Evolutionary conservation across 331 rosid species (phyloP).

Genomic region (Pyracantha coccinea): DNA sequence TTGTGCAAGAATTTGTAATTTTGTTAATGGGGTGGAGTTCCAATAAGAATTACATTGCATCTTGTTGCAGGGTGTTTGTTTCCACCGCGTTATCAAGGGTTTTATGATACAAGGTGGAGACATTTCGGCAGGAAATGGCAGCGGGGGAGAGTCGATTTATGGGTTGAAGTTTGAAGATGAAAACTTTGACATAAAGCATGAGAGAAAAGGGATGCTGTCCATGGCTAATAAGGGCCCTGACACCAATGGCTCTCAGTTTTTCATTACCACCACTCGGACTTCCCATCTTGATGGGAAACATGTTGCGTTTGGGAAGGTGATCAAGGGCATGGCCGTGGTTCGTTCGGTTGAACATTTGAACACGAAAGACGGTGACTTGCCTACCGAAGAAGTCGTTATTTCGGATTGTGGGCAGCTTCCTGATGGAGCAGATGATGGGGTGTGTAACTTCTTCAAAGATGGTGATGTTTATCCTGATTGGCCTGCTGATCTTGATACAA

Average conservation of each 20-base stretch:
- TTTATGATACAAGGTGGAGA: conserved; percentile 90
- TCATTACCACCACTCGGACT: conserved; percentile 64
- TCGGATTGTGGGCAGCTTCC: conserved; percentile 64
- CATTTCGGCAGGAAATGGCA: conserved; percentile 66
- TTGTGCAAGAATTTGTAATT: background rate
- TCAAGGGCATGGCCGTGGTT: conserved; percentile 76
- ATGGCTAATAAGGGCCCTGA: conserved; percentile 32
- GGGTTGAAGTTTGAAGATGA: conserved; percentile 75
- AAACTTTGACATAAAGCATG: conserved; percentile 73
- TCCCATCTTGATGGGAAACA: conserved; percentile 75
- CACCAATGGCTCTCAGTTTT: conserved; percentile 75
- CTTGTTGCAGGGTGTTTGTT: conserved; percentile 50
- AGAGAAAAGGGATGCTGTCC: conserved; percentile 76
- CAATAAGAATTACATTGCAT: background rate
- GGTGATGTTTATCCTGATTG: conserved; percentile 76
- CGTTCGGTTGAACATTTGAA: conserved; percentile 60
- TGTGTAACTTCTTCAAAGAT: conserved; percentile 69
- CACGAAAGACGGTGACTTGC: conserved; percentile 34
- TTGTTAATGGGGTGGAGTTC: background rate
- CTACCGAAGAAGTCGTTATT: conserved; percentile 38
- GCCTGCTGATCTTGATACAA: conserved; percentile 66
- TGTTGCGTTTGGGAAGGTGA: conserved; percentile 73
- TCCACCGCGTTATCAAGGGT: conserved; percentile 64
- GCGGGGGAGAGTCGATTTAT: conserved; percentile 78
- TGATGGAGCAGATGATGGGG: conserved; percentile 62